A percentile compares a stretch with the other conserved stretches of the same genome.
Evolutionary conservation across 1,139 yeast genomes (phyloP).

Genomic region (Diutina neorugosa): DNA sequence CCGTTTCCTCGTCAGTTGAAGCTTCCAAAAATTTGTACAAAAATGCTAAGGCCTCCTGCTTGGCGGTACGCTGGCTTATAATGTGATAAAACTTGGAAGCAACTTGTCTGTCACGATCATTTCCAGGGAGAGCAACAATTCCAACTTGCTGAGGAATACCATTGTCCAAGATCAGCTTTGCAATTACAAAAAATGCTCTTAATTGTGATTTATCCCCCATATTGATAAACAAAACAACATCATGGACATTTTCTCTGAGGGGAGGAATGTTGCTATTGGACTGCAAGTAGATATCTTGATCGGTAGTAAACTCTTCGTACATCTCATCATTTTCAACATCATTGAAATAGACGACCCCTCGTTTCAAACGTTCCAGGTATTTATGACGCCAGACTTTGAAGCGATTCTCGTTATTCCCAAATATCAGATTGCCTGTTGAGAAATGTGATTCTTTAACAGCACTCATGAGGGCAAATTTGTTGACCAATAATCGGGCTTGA

Average conservation of each 20-base stretch:
- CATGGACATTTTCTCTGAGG: conserved; percentile 64
- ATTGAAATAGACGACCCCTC: conserved; percentile 61
- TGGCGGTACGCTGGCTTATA: conserved; percentile 16
- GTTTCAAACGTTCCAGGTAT: conserved; percentile 17
- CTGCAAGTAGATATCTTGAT: conserved; percentile 26
- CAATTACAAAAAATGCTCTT: conserved; percentile 32
- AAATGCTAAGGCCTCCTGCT: conserved; percentile 29
- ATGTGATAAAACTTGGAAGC: conserved; percentile 25
- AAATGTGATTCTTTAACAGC: conserved; percentile 24
- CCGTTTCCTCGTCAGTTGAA: conserved; percentile 13
- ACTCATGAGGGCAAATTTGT: conserved; percentile 32
- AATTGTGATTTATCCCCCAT: conserved; percentile 39
- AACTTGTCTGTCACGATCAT: conserved; percentile 16
- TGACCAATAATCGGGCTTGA: conserved; percentile 26
- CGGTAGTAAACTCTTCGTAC: conserved; percentile 35
- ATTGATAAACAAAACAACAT: conserved; percentile 60
- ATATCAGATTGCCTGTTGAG: conserved; percentile 20
- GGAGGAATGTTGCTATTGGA: conserved; percentile 34
- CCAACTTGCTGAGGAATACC: conserved; percentile 77
- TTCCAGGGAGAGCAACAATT: conserved; percentile 44
- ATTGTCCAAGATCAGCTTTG: conserved; percentile 39
- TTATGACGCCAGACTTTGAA: conserved; percentile 21
- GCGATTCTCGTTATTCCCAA: conserved; percentile 27
- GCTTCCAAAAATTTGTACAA: conserved; percentile 26
- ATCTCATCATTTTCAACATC: conserved; percentile 55